phyloP scores from a whole-genome alignment of 2,329 filamentous ascomycete genomes.

The Alternaria burnsii region DNA sequence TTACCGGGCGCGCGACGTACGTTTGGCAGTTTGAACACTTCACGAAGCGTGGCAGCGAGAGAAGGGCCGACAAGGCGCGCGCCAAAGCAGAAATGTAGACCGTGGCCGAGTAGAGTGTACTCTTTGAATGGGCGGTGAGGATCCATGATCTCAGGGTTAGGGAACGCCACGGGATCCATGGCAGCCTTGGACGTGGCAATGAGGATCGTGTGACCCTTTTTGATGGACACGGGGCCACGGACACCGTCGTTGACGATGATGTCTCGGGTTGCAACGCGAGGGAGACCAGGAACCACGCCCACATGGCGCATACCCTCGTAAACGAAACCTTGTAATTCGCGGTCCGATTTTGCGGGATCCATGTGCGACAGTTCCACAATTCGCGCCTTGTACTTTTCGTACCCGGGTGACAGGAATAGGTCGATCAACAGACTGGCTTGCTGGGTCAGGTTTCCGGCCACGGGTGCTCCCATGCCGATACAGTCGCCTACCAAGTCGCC shows the following conservation, averaged over 20 bases:
- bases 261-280: constrained; percentile 57
- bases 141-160: constrained; percentile 42
- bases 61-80: constrained; percentile 40
- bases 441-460: constrained; percentile 62
- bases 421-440: constrained; percentile 64
- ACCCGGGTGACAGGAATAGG: constrained; percentile 60
- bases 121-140: constrained; percentile 50
- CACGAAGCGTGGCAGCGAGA: constrained; percentile 42
- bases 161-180: constrained; percentile 46
- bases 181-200: constrained; percentile 53
- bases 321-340: constrained; percentile 62
- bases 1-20: constrained; percentile 42
- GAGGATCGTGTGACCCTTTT: constrained; percentile 47
- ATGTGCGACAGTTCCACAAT: constrained; percentile 61
- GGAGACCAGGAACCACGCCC: constrained; percentile 61
- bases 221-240: constrained; percentile 58
- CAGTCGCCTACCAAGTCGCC: constrained; percentile 61
- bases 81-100: constrained; percentile 47
- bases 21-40: constrained; percentile 47
- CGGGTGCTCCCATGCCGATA: constrained; percentile 60
- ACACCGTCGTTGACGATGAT: constrained; percentile 60
- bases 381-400: constrained; percentile 61
- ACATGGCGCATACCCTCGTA: constrained; percentile 65
- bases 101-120: constrained; percentile 46
- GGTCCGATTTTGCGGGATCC: constrained; percentile 63